Percentiles rank a stretch among this genome's conserved stretches.
These are phyloP conservation scores for Torulaspora pretoriensis DNA, from an alignment of 1,139 yeast genomes.

Conservation along the genomic window DNA sequence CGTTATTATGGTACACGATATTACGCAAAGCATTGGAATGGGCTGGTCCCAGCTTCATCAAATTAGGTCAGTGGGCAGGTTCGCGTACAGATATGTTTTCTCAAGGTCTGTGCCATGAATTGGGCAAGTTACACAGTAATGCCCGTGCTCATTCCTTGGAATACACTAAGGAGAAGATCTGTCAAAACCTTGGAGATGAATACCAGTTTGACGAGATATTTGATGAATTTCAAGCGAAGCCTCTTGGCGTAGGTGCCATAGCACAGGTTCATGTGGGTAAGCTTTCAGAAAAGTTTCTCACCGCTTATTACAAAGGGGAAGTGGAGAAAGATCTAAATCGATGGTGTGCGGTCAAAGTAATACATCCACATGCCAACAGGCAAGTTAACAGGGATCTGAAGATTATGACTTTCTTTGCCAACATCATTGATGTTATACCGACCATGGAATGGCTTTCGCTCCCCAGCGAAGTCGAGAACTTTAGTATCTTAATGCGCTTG, in stretches of 20 bases:
- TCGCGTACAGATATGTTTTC: constrained; percentile 95
- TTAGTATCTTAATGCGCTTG: constrained; percentile 75
- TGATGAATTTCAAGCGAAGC: constrained; percentile 68
- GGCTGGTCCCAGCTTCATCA: constrained; percentile 94
- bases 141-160: constrained; percentile 68
- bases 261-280: constrained; percentile 90
- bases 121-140: constrained; percentile 76
- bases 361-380: constrained; percentile 79
- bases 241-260: constrained; percentile 94
- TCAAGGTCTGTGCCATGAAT: constrained; percentile 67
- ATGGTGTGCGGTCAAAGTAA: constrained; percentile 82
- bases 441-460: constrained; percentile 97
- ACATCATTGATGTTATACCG: constrained; percentile 63
- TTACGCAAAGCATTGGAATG: constrained; percentile 67
- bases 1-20: constrained; percentile 65
- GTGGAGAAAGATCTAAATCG: constrained; percentile 35
- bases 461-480: constrained; percentile 91
- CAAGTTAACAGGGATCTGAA: constrained; percentile 74
- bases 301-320: constrained; percentile 35
- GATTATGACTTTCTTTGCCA: constrained; percentile 80
- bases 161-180: constrained; percentile 56
- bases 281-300: constrained; percentile 46
- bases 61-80: constrained; percentile 99
- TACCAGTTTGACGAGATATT: constrained; percentile 65
- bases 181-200: constrained; percentile 53